Evolutionary conservation across 345 rosid species (phyloP).

Genomic region (Cardamine chenopodiifolia): DNA sequence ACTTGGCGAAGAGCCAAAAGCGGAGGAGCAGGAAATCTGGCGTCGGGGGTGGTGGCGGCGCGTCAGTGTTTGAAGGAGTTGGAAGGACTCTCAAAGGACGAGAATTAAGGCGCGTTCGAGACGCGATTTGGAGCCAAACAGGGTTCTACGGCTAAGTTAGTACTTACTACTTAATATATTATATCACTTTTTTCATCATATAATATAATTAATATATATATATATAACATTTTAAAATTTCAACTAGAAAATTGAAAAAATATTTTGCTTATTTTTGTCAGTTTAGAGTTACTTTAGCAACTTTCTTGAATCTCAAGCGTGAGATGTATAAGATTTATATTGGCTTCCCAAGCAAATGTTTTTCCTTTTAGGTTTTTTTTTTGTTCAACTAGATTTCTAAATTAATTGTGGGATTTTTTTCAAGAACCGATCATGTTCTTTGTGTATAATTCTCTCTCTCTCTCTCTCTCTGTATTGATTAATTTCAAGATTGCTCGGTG

Average conservation of each 20-base stretch:
- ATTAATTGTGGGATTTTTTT: not conserved
- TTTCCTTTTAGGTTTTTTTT: not conserved
- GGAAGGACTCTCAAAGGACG: slow-evolving; percentile 95
- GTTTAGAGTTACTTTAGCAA: slow-evolving; percentile 30
- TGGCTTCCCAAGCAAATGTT: slow-evolving; percentile 37
- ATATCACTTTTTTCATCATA: too few species aligned
- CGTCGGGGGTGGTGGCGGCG: slow-evolving; percentile 49
- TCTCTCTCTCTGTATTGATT: not conserved
- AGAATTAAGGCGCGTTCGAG: slow-evolving; percentile 89
- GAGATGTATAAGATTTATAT: slow-evolving; percentile 33
- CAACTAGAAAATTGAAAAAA: not conserved
- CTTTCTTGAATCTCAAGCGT: slow-evolving; percentile 39
- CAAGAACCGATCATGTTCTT: slow-evolving; percentile 18
- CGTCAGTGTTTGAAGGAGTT: slow-evolving; percentile 85
- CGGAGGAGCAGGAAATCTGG: slow-evolving; percentile 53
- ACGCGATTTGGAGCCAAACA: slow-evolving; percentile 93
- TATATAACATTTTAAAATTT: not conserved
- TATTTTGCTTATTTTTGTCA: slow-evolving; percentile 27
- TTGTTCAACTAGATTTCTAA: not conserved
- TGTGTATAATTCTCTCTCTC: not conserved
- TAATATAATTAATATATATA: not conserved
- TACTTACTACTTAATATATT: not conserved
- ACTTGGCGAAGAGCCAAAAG: slow-evolving; percentile 67
- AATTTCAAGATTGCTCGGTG: not conserved
- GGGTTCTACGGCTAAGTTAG: slow-evolving; percentile 63